phyloP scores from a whole-genome alignment of 805 yeast genomes.

The Yarrowia sp. region DNA sequence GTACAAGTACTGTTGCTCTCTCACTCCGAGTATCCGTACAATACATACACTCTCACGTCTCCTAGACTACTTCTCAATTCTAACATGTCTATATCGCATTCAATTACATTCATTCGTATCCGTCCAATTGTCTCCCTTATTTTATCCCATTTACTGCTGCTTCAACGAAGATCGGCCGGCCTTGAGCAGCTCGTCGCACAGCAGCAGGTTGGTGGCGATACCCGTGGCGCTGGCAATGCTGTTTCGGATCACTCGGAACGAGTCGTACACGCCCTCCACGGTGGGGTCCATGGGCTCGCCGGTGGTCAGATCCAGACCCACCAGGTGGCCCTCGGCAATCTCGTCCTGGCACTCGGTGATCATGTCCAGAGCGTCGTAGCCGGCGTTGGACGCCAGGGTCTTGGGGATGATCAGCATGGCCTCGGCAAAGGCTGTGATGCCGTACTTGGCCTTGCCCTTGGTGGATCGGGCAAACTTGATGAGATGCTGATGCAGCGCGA shows the following conservation, averaged over 20 bases:
- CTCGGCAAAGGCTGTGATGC: slow-evolving; percentile 92
- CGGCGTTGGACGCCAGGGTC: slow-evolving; percentile 89
- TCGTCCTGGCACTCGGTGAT: slow-evolving; percentile 90
- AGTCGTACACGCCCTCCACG: slow-evolving; percentile 95
- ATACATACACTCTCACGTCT: too few relatives aligned
- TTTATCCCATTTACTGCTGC: slow-evolving; percentile 48
- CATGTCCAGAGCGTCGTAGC: slow-evolving; percentile 90
- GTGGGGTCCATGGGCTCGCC: slow-evolving; percentile 98
- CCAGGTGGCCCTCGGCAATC: slow-evolving; percentile 76
- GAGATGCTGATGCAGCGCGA: slow-evolving; percentile 78
- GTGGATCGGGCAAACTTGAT: slow-evolving; percentile 59
- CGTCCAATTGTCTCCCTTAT: background rate
- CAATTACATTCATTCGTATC: slow-evolving; percentile 12
- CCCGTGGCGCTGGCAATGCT: slow-evolving; percentile 92
- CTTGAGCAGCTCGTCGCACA: slow-evolving; percentile 94
- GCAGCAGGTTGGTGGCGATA: slow-evolving; percentile 86
- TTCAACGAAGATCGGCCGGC: slow-evolving; percentile 96
- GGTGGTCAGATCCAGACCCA: slow-evolving; percentile 86
- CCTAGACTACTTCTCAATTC: too few relatives aligned
- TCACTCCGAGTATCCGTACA: too few relatives aligned
- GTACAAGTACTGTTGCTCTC: too few relatives aligned
- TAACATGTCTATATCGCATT: background rate
- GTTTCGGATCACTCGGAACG: slow-evolving; percentile 91
- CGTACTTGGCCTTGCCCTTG: slow-evolving; percentile 87
- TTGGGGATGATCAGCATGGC: slow-evolving; percentile 91